Evolutionary conservation across 2,329 filamentous ascomycete species (phyloP), one percentile per base, ranked within the genome.

Genomic region (Colletotrichum costaricense): DNA sequence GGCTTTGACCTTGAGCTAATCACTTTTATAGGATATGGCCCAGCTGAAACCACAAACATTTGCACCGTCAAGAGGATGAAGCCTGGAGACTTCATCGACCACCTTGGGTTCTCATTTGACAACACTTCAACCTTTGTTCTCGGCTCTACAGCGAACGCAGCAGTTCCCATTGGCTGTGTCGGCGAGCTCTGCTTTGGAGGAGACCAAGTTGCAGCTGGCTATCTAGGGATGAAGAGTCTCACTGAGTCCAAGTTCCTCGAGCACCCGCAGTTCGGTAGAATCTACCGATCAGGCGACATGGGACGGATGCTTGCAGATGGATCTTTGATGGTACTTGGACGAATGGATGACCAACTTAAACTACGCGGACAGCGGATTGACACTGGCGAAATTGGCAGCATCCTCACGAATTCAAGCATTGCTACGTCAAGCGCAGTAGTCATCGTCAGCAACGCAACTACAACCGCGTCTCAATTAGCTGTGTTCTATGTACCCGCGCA

Each of bases 121-220:
- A 97, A 96, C 74, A 97, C 94, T 0, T 97, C 94, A 0, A 88
- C 90, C 0, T 90, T 95, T 72, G 90, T 97, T 2, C 80, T 93
- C 19, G 79, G 78, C 22, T 81, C 81, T 0, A 82, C 82, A 5
- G 79, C 83, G 2, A 78, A 91, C 5, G 81, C 88, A 0, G 78
- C 90, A 1, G 83, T 95, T 0, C 94, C 94, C 0, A 80, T 89
- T 7, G 94, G 95, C 3, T 93, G 90, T 75, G 85, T 94, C 19
- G 95, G 95, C 12, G 95, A 98, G 80, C 86, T 97, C 7, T 97
- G 94, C 78, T 97, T 97, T 80, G 95, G 94, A 16, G 95, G 95
- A 12, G 90, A 94, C 62, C 95, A 98, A 82, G 90, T 98, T 5
- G 92, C 91, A 55, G 86, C 88, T 52, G 94, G 94, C 1, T 97